Evolutionary conservation across 1,284 basidiomycete genomes (phyloP).

Genomic region (Marasmius sp.): DNA sequence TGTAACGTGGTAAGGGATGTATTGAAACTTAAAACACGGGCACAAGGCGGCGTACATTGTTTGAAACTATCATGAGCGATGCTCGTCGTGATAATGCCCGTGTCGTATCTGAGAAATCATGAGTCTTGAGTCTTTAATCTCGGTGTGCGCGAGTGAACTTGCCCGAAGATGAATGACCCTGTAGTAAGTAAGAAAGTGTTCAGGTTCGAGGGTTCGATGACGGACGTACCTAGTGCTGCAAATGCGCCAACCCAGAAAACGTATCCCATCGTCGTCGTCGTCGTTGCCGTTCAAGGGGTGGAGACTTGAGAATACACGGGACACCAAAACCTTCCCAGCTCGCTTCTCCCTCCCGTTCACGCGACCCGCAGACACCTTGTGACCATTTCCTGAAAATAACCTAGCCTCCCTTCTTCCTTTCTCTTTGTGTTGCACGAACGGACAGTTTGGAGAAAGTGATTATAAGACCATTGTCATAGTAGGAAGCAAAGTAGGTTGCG

Average conservation of each 20-base stretch:
- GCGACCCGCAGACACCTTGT: no score
- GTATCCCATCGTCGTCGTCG: slow-evolving; percentile 4
- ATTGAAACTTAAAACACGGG: neutral
- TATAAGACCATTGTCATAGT: no score
- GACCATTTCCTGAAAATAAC: no score
- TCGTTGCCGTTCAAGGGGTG: no score
- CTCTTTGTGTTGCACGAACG: no score
- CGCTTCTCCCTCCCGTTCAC: no score
- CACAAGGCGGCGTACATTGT: slow-evolving; percentile 7
- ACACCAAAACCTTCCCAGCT: no score
- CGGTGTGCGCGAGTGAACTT: neutral
- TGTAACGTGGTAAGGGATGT: neutral
- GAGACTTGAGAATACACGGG: no score
- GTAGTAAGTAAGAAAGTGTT: neutral
- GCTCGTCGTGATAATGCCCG: slow-evolving; percentile 18
- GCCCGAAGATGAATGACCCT: slow-evolving; percentile 17
- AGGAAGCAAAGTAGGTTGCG: no score
- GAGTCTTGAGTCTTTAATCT: neutral
- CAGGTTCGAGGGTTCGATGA: neutral
- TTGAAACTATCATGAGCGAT: slow-evolving; percentile 20
- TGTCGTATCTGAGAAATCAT: slow-evolving; percentile 13
- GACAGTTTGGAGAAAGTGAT: no score
- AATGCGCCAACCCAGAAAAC: slow-evolving; percentile 6
- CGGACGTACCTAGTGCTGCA: slow-evolving; percentile 6
- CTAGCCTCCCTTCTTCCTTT: no score